A percentile compares a stretch with the other conserved stretches of the same genome.
phyloP scores from a whole-genome alignment of 345 rosid species.

The Populus pruinosa region DNA sequence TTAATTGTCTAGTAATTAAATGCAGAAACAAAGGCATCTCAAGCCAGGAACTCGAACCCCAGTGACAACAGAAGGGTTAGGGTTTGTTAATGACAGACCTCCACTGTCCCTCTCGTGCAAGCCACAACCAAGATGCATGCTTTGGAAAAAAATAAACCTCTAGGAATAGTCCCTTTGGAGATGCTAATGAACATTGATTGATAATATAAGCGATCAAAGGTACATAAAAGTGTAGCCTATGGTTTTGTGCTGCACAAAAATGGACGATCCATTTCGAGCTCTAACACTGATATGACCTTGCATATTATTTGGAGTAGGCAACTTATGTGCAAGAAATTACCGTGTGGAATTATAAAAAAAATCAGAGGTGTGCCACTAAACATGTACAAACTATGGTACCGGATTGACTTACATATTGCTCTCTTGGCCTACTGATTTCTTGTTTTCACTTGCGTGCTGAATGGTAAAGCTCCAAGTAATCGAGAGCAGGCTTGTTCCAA shows the following conservation, averaged over 20 bases:
- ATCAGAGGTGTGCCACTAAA: conserved; percentile 4
- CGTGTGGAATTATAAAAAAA: not conserved
- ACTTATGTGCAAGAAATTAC: conserved; percentile 1
- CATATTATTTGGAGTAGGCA: conserved; percentile 4
- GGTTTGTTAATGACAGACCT: not conserved
- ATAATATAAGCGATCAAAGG: not conserved
- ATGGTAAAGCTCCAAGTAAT: conserved; percentile 92
- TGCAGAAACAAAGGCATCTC: not conserved
- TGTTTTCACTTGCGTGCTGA: conserved; percentile 58
- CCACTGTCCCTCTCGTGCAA: not conserved
- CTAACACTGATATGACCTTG: conserved; percentile 5
- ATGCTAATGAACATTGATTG: too few species aligned
- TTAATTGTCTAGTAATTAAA: not conserved
- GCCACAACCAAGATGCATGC: not conserved
- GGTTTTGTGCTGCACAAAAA: conserved; percentile 26
- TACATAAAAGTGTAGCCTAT: not conserved
- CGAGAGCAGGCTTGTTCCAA: conserved; percentile 96
- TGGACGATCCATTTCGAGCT: conserved; percentile 14
- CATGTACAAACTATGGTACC: conserved; percentile 32
- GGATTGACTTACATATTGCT: conserved; percentile 5
- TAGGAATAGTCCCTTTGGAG: too few species aligned
- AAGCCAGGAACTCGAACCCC: not conserved
- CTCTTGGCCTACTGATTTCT: not conserved
- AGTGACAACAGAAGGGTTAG: not conserved
- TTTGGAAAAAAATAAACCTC: too few species aligned